Percentiles rank a stretch among this genome's conserved stretches.
phyloP scores from a whole-genome alignment of 2,329 filamentous ascomycete genomes.

The Sclerotinia subarctica region DNA sequence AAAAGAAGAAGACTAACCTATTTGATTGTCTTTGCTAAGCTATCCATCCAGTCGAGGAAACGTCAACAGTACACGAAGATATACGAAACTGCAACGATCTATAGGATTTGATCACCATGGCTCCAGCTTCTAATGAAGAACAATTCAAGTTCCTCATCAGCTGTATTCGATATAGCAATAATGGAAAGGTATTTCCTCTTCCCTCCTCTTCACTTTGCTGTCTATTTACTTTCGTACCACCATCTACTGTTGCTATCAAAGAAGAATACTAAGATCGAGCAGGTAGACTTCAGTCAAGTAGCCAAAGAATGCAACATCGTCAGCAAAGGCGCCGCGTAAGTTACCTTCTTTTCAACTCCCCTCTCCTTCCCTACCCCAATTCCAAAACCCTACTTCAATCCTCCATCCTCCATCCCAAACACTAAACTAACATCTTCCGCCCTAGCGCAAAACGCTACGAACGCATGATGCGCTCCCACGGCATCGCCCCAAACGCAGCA shows the following conservation, averaged over 20 bases:
- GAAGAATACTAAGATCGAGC: background rate
- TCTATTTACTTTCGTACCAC: background rate
- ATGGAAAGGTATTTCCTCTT: constrained; percentile 52
- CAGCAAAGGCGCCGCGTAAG: constrained; percentile 68
- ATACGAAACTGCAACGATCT: background rate
- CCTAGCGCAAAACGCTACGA: constrained; percentile 65
- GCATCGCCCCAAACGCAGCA: constrained; percentile 41
- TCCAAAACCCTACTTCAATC: background rate
- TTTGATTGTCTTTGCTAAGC: background rate
- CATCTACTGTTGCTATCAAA: background rate
- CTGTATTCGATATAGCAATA: constrained; percentile 60
- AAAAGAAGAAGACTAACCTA: background rate
- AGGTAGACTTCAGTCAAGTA: constrained; percentile 67
- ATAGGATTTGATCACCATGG: constrained; percentile 43
- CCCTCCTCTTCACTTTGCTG: no score
- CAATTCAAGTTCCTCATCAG: constrained; percentile 65
- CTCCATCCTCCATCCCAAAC: background rate
- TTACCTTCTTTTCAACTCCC: constrained; percentile 26
- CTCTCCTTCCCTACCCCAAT: background rate
- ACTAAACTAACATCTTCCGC: background rate
- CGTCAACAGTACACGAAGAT: background rate
- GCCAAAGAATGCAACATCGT: constrained; percentile 61
- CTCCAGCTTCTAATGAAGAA: constrained; percentile 48
- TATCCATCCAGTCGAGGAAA: background rate
- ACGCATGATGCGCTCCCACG: constrained; percentile 59